These are phyloP conservation scores for Nannochloris sp. DNA, from an alignment of 139 green algal species.

Conservation along the genomic window DNA sequence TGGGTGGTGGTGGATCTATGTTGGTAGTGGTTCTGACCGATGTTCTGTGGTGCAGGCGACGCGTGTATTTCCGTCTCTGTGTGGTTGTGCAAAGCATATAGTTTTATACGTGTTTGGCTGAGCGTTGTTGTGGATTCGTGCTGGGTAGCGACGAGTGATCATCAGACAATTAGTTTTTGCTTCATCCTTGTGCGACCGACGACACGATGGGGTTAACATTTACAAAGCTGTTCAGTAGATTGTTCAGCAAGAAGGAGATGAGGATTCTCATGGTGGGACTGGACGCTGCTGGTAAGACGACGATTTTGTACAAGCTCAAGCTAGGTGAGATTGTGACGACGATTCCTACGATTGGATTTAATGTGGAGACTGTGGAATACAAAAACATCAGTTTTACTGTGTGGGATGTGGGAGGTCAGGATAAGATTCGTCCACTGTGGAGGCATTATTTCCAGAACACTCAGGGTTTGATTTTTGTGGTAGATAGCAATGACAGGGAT, in stretches of 20 bases:
- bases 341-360: slow-evolving; percentile 95
- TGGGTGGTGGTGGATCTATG: too few species aligned
- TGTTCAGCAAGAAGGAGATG: slow-evolving; percentile 97
- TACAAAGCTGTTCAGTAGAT: slow-evolving; percentile 80
- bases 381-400: slow-evolving; percentile 93
- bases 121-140: too few species aligned
- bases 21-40: too few species aligned
- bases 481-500: slow-evolving; percentile 95
- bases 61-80: too few species aligned
- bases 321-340: slow-evolving; percentile 98
- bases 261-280: slow-evolving; percentile 97
- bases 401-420: slow-evolving; percentile 94
- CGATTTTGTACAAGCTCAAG: slow-evolving; percentile 99
- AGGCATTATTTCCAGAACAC: slow-evolving; percentile 99
- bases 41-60: too few species aligned
- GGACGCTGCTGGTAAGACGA: slow-evolving; percentile 98
- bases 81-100: too few species aligned
- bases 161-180: too few species aligned
- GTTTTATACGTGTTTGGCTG: too few species aligned
- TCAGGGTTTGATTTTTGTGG: slow-evolving; percentile 97
- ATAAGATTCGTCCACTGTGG: slow-evolving; percentile 87
- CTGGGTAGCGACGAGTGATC: too few species aligned
- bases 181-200: too few species aligned
- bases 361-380: slow-evolving; percentile 95
- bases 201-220: slow-evolving; percentile 86